Evolutionary conservation across 495 filamentous ascomycete species (phyloP), one percentile per base, ranked within the genome.

Genomic region (Aspergillus coremiiformis): DNA sequence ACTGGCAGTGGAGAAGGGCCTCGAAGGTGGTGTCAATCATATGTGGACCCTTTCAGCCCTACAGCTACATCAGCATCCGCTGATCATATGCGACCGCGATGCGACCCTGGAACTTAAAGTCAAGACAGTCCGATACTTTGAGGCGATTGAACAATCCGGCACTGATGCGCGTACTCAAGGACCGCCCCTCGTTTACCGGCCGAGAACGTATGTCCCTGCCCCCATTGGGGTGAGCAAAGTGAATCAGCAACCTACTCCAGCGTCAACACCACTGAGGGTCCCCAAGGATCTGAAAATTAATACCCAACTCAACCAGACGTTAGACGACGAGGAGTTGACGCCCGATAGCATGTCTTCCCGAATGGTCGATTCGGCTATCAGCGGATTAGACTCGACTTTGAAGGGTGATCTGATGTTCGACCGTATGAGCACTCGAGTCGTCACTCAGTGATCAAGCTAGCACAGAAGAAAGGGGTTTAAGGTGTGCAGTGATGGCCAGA

Each of bases 41-140:
- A 91, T 91, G 87, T 92, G 87, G 86, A 92, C 89, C 0, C 76
- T 90, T 8, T 90, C 86, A 5, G 80, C 79, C 23, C 73, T 94
- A 51, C 89, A 94, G 66, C 60, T 92, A 55, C 89, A 92, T 61
- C 85, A 80, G 4, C 83, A 90, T 60, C 81, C 86, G 17, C 76
- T 92, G 74, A 79, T 92, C 29, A 86, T 92, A 3, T 88, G 87
- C 41, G 89, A 94, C 57, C 87, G 90, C 49, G 88, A 94, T 59
- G 88, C 89, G 8, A 92, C 88, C 1, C 71, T 87, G 5, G 89
- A 94, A 61, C 69, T 94, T 53, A 81, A 85, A 65, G 88, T 92
- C 43, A 92, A 91, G 78, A 92, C 89, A 0, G 89, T 92, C 45
- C 89, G 87, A 19, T 76, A 75, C 44, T 76, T 76, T 32, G 69